Conservation (phyloP, 306 rosid species). For the Quillaja saponaria region DNA sequence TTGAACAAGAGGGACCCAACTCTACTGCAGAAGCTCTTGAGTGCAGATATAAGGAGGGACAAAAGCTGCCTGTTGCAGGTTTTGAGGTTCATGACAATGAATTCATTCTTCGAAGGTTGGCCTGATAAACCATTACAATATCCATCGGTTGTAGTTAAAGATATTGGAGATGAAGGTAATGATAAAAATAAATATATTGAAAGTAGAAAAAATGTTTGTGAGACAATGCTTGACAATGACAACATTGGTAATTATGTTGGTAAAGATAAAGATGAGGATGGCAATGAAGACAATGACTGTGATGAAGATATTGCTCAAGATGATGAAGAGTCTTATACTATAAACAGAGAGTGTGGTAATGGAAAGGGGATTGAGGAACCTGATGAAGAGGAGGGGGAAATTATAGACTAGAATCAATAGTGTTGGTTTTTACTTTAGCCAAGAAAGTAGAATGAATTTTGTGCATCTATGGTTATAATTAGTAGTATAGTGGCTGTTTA, state of each 20-base stretch:
- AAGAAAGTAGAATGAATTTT: no score
- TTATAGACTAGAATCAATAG: conserved; percentile 43
- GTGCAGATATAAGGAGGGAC: conserved; percentile 71
- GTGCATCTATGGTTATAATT: no score
- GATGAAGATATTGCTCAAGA: neutral
- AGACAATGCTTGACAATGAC: conserved; percentile 12
- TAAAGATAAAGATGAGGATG: neutral
- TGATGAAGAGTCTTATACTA: conserved; percentile 12
- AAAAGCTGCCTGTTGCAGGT: conserved; percentile 63
- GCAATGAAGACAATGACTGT: conserved; percentile 8
- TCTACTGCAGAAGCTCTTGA: conserved; percentile 75
- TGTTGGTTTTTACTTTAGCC: no score
- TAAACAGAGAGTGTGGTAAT: conserved; percentile 8
- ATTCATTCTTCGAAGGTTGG: conserved; percentile 68
- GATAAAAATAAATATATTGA: conserved; percentile 27
- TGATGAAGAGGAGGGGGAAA: conserved; percentile 81
- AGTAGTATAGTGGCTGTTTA: no score
- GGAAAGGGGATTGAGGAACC: conserved; percentile 34
- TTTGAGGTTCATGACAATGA: conserved; percentile 78
- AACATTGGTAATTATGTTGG: conserved; percentile 13
- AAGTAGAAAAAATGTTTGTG: conserved; percentile 29
- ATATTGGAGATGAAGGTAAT: conserved; percentile 23
- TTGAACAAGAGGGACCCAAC: conserved; percentile 51
- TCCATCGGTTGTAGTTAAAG: conserved; percentile 57
- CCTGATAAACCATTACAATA: conserved; percentile 61